Evolutionary conservation across 225 moss, liverwort and hornwort species (phyloP).

Genomic region (Pleurozium schreberi): DNA sequence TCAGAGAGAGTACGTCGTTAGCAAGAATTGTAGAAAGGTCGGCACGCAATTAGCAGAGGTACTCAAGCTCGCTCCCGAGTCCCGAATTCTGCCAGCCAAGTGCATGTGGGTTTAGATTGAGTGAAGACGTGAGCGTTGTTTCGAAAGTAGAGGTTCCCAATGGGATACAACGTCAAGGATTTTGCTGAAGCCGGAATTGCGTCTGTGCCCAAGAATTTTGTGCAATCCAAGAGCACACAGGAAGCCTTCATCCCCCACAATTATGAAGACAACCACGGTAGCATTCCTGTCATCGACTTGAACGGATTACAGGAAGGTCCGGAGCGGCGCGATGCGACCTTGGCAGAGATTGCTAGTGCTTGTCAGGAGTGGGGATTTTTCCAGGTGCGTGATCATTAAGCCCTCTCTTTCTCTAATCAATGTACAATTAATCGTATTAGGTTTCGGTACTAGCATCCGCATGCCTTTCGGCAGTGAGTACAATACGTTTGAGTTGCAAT

Average conservation of each 20-base stretch:
- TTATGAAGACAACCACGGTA: background rate
- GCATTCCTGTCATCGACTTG: slow-evolving; percentile 24
- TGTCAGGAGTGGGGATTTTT: slow-evolving; percentile 37
- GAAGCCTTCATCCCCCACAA: background rate
- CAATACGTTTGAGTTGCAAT: background rate
- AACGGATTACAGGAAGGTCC: slow-evolving; percentile 1
- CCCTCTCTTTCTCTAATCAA: background rate
- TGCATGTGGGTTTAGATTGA: background rate
- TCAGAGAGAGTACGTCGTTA: background rate
- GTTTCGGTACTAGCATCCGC: background rate
- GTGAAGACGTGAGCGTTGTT: background rate
- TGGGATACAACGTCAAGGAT: slow-evolving; percentile 10
- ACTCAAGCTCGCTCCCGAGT: background rate
- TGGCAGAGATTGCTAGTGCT: slow-evolving; percentile 10
- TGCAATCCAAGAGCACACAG: slow-evolving; percentile 2
- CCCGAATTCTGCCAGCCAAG: background rate
- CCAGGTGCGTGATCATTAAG: background rate
- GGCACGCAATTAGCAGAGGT: background rate
- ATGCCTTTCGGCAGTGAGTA: background rate
- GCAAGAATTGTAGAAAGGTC: background rate
- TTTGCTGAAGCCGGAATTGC: background rate
- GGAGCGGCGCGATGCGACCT: background rate
- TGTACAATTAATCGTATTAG: no score
- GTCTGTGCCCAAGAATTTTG: slow-evolving; percentile 14
- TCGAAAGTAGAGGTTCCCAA: background rate